These are phyloP conservation scores for Capsella rubella DNA, from an alignment of 441 rosid species.

Conservation along the genomic window DNA sequence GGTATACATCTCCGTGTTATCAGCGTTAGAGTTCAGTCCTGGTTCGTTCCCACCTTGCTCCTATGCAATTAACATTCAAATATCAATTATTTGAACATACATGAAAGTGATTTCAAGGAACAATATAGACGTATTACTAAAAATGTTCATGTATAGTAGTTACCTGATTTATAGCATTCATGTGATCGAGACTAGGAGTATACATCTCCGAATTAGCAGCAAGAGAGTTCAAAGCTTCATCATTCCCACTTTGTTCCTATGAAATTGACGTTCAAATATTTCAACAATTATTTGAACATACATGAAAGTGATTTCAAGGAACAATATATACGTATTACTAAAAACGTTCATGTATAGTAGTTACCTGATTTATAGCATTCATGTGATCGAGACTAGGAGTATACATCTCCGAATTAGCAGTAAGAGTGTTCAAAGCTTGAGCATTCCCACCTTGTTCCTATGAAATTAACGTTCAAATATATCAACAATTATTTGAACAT, in stretches of 20 bases:
- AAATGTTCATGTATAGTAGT: background rate
- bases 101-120: too few species aligned
- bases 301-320: too few species aligned
- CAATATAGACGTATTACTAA: background rate
- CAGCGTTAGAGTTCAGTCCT: background rate
- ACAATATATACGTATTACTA: too few species aligned
- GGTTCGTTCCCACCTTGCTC: background rate
- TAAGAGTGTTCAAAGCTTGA: background rate
- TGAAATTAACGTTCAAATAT: too few species aligned
- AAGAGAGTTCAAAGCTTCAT: background rate
- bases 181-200: background rate
- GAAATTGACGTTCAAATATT: too few species aligned
- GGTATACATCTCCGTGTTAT: background rate
- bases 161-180: constrained; percentile 22
- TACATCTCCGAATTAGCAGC: constrained; percentile 5
- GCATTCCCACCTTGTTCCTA: too few species aligned
- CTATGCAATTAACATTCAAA: constrained; percentile 29
- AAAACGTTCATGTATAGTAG: background rate
- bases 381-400: background rate
- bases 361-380: constrained; percentile 21
- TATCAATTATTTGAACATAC: background rate
- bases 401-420: constrained; percentile 7
- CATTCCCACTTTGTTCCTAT: background rate
- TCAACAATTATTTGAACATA: too few species aligned
- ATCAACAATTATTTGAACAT: too few species aligned